Base-by-base conservation (phyloP, 441 rosid species). In the Lepidium campestre region DNA sequence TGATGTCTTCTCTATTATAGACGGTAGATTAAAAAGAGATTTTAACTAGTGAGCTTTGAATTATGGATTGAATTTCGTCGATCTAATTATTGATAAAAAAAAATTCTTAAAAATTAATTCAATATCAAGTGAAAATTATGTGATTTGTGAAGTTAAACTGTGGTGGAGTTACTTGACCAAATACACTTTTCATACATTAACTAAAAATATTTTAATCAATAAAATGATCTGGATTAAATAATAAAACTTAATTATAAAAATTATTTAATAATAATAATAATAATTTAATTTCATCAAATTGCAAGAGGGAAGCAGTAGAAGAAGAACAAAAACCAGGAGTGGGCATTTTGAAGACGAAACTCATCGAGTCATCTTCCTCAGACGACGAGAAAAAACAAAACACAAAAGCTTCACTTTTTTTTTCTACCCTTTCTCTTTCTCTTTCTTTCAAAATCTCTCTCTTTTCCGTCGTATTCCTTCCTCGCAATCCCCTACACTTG, bases 251-350 rank as follows among this genome's bases (percentile, higher is more conserved):
- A 18, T 42, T 3, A 10, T 20, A 19, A 46, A 19, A 25, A 6
- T 22, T 22, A 3, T n/a, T n/a, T n/a, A n/a, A n/a, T 15, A 17
- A 14, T 27, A 9, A 15, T 13, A 48, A 23, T 29, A 31, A 15
- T 15, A 53, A 31, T 2, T 1, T 34, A 35, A 18, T 55, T 11
- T 34, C 18, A 0, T 35, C 13, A 49, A 63, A 63, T 50, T 50
- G 49, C 49, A 37, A 50, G 25, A 39, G 57, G 47, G 9, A 50
- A 50, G 49, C 19, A 64, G 17, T 31, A 39, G 41, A 40, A 54
- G 44, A 39, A 57, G 29, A 65, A 65, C 62, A 57, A 72, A 72
- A 65, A 15, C 23, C 67, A 58, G 62, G 67, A 72, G 71, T 72
- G 45, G 27, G 13, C 67, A 41, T 72, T 58, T 50, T 17, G 67